These are phyloP conservation scores for Populus davidiana DNA, from an alignment of 345 rosid genomes.

Conservation along the genomic window DNA sequence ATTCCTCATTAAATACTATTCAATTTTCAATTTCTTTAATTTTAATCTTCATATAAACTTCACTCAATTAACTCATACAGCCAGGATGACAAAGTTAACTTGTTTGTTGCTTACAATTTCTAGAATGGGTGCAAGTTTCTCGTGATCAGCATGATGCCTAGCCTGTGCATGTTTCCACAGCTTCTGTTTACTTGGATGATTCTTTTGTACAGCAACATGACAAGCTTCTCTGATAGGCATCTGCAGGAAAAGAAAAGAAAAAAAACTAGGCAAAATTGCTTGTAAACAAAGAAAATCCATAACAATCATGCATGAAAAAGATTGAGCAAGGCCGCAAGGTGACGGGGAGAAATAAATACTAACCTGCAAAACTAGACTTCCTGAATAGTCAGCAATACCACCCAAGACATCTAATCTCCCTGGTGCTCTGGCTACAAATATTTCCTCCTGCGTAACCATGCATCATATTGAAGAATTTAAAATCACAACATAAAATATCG, in stretches of 20 bases:
- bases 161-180: slow-evolving; percentile 98
- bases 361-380: slow-evolving; percentile 97
- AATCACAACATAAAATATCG: no score
- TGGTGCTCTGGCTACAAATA: slow-evolving; percentile 92
- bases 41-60: no score
- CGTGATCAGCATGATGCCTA: slow-evolving; percentile 73
- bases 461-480: no score
- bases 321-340: no score
- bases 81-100: no score
- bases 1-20: no score
- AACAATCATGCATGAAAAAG: no score
- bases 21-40: no score
- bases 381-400: slow-evolving; percentile 98
- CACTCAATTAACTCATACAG: no score
- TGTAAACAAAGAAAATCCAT: slow-evolving; percentile 2
- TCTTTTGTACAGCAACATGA: slow-evolving; percentile 92
- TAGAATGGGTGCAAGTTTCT: slow-evolving; percentile 74
- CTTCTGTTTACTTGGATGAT: slow-evolving; percentile 79
- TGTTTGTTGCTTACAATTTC: slow-evolving; percentile 60
- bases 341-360: background rate
- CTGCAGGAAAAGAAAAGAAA: slow-evolving; percentile 29
- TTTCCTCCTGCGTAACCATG: slow-evolving; percentile 62
- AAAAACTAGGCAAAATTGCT: background rate
- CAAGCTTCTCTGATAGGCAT: slow-evolving; percentile 99
- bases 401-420: slow-evolving; percentile 99